These are phyloP conservation scores for Nicotiana tomentosiformis DNA, from an alignment of 257 asterid species.

Conservation along the genomic window DNA sequence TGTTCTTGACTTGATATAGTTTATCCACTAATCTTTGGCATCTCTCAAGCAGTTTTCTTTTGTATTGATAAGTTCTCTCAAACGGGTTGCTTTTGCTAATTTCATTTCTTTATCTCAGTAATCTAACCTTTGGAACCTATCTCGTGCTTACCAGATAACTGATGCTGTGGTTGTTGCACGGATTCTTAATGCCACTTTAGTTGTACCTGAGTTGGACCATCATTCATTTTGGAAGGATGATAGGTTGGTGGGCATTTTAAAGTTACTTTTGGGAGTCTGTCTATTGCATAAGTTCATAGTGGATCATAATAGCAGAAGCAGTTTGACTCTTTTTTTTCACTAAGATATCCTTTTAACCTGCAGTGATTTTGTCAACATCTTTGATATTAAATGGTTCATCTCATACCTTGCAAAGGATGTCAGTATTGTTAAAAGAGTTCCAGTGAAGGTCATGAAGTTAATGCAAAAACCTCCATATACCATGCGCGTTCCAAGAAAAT, in stretches of 20 bases:
- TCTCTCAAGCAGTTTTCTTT: neutral
- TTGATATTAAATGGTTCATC: constrained; percentile 95
- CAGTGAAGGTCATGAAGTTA: constrained; percentile 90
- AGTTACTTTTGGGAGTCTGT: neutral
- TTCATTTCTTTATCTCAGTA: neutral
- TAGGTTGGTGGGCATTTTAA: constrained; percentile 49
- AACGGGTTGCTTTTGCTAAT: neutral
- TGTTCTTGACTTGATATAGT: constrained; percentile 4
- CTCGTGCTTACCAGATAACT: constrained; percentile 61
- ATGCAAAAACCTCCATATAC: constrained; percentile 99
- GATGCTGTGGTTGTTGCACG: constrained; percentile 99
- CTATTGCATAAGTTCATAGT: neutral
- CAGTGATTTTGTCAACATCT: constrained; percentile 89
- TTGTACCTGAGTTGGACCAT: constrained; percentile 95
- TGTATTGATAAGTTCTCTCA: constrained; percentile 6
- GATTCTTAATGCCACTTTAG: constrained; percentile 90
- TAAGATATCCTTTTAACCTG: constrained; percentile 16
- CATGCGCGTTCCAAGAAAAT: constrained; percentile 97
- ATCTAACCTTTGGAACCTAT: constrained; percentile 15
- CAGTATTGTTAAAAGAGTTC: constrained; percentile 83
- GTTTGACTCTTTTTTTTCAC: neutral
- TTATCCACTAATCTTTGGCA: constrained; percentile 7
- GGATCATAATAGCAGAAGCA: constrained; percentile 2
- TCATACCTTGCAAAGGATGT: constrained; percentile 88
- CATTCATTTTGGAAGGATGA: constrained; percentile 97